A percentile compares a stretch with the other conserved stretches of the same genome.
Evolutionary conservation across 2,329 filamentous ascomycete species (phyloP).

Genomic region (Albophoma yamanashiensis): DNA sequence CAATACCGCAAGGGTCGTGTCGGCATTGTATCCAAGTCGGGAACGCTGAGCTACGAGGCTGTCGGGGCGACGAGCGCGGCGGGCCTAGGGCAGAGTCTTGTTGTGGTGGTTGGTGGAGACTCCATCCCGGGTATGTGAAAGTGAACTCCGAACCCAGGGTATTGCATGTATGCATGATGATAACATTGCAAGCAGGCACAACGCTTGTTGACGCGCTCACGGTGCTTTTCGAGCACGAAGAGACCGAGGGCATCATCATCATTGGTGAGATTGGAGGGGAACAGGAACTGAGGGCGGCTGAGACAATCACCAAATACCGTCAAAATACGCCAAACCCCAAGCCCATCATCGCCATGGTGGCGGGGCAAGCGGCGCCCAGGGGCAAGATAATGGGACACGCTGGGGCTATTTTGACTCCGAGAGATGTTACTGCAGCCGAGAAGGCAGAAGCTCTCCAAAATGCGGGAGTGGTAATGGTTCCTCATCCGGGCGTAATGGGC

Average conservation of each 20-base stretch:
- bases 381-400: conserved; percentile 64
- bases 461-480: conserved; percentile 24
- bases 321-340: conserved; percentile 48
- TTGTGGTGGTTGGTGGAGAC: conserved; percentile 70
- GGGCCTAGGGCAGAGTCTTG: conserved; percentile 68
- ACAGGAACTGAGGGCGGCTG: conserved; percentile 59
- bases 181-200: conserved; percentile 27
- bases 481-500: conserved; percentile 27
- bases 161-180: too few relatives aligned
- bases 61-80: conserved; percentile 63
- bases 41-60: conserved; percentile 70
- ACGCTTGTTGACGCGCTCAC: conserved; percentile 61
- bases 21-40: conserved; percentile 71
- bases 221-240: conserved; percentile 55
- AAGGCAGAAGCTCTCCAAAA: conserved; percentile 23
- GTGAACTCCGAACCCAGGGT: background rate
- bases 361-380: conserved; percentile 48
- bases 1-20: conserved; percentile 47
- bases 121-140: conserved; percentile 46
- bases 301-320: conserved; percentile 58
- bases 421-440: conserved; percentile 18
- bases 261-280: conserved; percentile 64
- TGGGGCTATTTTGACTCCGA: conserved; percentile 42
- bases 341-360: conserved; percentile 52
- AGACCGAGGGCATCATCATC: conserved; percentile 61